Base-by-base conservation (phyloP, 202 grass and related monocot genomes). In the Zizania palustris region DNA sequence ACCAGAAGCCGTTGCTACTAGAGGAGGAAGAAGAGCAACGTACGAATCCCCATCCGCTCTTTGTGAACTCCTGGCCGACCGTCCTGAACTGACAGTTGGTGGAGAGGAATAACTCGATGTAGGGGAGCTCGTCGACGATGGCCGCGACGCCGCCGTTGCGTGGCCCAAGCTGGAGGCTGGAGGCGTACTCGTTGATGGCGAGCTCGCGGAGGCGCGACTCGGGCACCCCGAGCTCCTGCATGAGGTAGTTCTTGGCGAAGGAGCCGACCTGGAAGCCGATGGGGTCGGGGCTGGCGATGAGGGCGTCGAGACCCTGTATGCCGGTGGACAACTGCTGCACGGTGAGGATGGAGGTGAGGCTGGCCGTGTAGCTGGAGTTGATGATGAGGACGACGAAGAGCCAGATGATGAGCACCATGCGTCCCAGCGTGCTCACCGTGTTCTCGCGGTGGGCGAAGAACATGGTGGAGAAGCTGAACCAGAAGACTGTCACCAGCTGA, bases 1-100 rank as follows among this genome's bases (percentile, higher is more conserved):
- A 28, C 28, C 28, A 28, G 28, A 28, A 28, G 28, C 28, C 0
- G 28, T 28, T 28, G 28, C 28, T 28, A 28, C 28, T 0, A 28
- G 28, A 28, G 28, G 28, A 28, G 28, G 28, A 9, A 13, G 53
- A 69, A 21, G 3, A 28, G 1, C 46, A n/a, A 43, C 90, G 86
- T 39, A 92, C 87, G 60, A 93, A 93, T 67, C 91, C 91, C 91
- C 91, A 93, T 65, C 91, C 91, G 59, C 82, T 83, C 82, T 85
- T 86, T 35, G 91, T 93, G 88, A 93, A 93, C 77, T 84, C 74
- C 80, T 85, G 85, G 0, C 91, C 91, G 3, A 93, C 80, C 4
- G 83, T 93, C 79, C 76, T 87, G 83, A 93, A 93, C 39, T 85
- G 79, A 61, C 85, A 88, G 60, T 82, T 90, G 35, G 88, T 93